A percentile compares a stretch with the other conserved stretches of the same genome.
phyloP scores from a whole-genome alignment of 2,329 filamentous ascomycete species.

The Exophiala lecanii-corni region DNA sequence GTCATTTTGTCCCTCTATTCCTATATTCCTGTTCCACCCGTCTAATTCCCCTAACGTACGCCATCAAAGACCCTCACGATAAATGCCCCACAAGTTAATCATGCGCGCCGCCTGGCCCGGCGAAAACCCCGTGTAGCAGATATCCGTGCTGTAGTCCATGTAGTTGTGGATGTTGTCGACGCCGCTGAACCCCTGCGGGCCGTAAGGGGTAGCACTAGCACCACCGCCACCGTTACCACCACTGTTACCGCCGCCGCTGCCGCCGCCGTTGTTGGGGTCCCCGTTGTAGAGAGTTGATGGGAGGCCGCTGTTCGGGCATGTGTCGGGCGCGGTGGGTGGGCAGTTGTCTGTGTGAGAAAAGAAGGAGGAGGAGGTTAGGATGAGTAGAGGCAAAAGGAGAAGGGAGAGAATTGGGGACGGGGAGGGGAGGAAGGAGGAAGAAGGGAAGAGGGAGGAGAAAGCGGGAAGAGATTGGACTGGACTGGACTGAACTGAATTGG shows the following conservation, averaged over 20 bases:
- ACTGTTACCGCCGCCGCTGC: slow-evolving; percentile 3
- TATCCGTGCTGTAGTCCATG: slow-evolving; percentile 57
- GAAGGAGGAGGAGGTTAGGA: neutral
- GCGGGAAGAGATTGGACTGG: too few relatives aligned
- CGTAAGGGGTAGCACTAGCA: slow-evolving; percentile 15
- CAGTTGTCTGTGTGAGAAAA: slow-evolving; percentile 42
- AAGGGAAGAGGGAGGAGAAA: too few relatives aligned
- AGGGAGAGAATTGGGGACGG: too few relatives aligned
- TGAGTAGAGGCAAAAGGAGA: too few relatives aligned
- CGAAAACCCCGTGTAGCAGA: slow-evolving; percentile 52
- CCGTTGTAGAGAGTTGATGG: slow-evolving; percentile 11
- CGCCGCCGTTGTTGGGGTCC: slow-evolving; percentile 30
- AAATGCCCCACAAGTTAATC: slow-evolving; percentile 47
- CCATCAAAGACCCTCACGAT: slow-evolving; percentile 36
- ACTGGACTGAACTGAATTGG: too few relatives aligned
- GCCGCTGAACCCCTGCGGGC: slow-evolving; percentile 32
- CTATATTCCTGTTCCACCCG: neutral
- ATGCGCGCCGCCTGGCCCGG: slow-evolving; percentile 47
- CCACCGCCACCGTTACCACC: neutral
- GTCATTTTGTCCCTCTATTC: too few relatives aligned
- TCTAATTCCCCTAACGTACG: too few relatives aligned
- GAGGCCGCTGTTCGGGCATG: slow-evolving; percentile 29
- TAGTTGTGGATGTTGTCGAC: slow-evolving; percentile 54
- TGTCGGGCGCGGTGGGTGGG: slow-evolving; percentile 31
- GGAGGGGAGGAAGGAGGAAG: too few relatives aligned